Conservation (phyloP, 805 yeast genomes). For the Pichia kluyveri region DNA sequence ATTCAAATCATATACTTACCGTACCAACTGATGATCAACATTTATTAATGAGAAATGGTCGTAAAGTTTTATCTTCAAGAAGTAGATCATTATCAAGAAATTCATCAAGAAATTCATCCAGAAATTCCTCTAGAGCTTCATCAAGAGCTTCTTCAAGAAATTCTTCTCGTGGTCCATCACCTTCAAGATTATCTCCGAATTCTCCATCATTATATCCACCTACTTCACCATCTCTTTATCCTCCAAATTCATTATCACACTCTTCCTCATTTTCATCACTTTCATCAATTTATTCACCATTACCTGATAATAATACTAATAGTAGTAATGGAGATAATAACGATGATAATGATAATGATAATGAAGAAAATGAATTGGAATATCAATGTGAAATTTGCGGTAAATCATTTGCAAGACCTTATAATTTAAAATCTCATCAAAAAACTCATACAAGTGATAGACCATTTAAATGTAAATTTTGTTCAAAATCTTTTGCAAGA, state of each 20-base stretch:
- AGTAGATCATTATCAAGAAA: background rate
- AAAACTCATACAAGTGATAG: constrained; percentile 85
- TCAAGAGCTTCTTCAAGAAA: background rate
- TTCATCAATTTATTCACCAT: background rate
- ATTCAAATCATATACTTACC: background rate
- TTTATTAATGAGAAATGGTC: background rate
- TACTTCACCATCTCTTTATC: background rate
- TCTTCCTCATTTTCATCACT: background rate
- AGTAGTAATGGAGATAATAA: background rate
- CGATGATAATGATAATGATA: no score
- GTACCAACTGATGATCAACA: background rate
- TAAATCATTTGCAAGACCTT: constrained; percentile 84
- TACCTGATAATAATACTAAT: background rate
- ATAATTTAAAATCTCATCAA: constrained; percentile 83
- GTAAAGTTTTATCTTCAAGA: background rate
- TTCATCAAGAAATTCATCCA: background rate
- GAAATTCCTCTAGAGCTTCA: background rate
- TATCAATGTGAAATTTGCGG: constrained; percentile 79
- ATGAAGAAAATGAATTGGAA: background rate
- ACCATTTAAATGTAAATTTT: constrained; percentile 62
- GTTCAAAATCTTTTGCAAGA: constrained; percentile 78
- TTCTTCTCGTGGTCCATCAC: background rate
- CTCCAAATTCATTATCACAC: background rate
- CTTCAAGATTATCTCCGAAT: background rate
- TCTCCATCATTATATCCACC: background rate